These are phyloP conservation scores for Dendrobium huoshanense DNA, from an alignment of 106 monocot species.

Conservation along the genomic window DNA sequence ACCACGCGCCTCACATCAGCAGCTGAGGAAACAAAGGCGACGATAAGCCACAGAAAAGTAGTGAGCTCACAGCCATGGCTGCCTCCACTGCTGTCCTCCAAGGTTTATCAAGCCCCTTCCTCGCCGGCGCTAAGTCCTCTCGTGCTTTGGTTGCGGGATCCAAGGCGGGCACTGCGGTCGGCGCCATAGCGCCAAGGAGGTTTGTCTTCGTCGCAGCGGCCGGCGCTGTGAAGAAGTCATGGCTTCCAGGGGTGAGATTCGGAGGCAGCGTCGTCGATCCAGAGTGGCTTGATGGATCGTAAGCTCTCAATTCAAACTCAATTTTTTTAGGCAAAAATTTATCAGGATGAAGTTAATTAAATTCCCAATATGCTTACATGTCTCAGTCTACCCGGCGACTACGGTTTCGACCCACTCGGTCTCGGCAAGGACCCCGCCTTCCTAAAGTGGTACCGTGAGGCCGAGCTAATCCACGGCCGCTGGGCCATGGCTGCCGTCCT, in stretches of 20 bases:
- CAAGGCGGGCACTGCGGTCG: neutral
- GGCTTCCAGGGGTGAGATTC: constrained; percentile 71
- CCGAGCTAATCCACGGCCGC: constrained; percentile 92
- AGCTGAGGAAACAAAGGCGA: neutral
- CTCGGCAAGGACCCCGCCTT: constrained; percentile 93
- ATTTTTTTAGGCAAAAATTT: neutral
- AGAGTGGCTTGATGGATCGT: constrained; percentile 98
- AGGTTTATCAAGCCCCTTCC: constrained; percentile 62
- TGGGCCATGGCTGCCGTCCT: constrained; percentile 92
- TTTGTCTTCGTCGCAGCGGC: constrained; percentile 48
- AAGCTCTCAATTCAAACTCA: constrained; percentile 7
- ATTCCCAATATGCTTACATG: neutral
- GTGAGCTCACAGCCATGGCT: constrained; percentile 36
- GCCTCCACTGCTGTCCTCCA: constrained; percentile 70
- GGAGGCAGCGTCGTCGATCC: constrained; percentile 80
- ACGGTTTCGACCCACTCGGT: constrained; percentile 88
- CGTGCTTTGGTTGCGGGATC: constrained; percentile 30
- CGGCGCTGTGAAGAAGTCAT: constrained; percentile 68
- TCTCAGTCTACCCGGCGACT: constrained; percentile 78
- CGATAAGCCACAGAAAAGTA: too few species aligned
- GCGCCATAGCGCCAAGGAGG: constrained; percentile 4
- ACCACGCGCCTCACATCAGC: neutral
- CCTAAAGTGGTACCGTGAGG: constrained; percentile 98
- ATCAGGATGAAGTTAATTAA: too few species aligned
- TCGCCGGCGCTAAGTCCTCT: constrained; percentile 39